Evolutionary conservation across 2,329 filamentous ascomycete genomes (phyloP).

Genomic region (Aspergillus ochraceoroseus): DNA sequence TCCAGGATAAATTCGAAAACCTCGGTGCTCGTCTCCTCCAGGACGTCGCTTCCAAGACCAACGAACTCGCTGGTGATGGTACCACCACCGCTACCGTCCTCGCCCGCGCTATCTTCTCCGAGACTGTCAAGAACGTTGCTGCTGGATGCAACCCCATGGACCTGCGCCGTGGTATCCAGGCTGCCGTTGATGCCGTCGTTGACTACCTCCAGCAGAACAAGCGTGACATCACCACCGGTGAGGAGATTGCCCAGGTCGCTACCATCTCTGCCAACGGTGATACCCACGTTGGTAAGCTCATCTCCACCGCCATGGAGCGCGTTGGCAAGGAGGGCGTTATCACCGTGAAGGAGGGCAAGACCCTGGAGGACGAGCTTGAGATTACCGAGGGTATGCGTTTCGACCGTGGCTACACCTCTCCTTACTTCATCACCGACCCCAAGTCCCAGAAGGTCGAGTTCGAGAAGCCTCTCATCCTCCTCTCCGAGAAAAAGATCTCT

Average conservation of each 20-base stretch:
- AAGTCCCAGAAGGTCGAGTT: conserved; percentile 99
- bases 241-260: conserved; percentile 94
- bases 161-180: conserved; percentile 91
- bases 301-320: conserved; percentile 99
- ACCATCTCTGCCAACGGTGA: conserved; percentile 98
- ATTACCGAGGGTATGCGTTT: conserved; percentile 99
- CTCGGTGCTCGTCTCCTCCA: conserved; percentile 93
- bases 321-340: conserved; percentile 99
- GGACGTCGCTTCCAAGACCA: conserved; percentile 98
- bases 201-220: conserved; percentile 93
- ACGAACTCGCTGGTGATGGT: conserved; percentile 97
- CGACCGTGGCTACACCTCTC: conserved; percentile 96
- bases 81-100: conserved; percentile 97
- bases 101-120: conserved; percentile 96
- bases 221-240: conserved; percentile 94
- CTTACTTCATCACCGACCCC: conserved; percentile 99
- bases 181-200: conserved; percentile 89
- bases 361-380: conserved; percentile 93
- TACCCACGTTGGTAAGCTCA: conserved; percentile 86
- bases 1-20: conserved; percentile 99
- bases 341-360: conserved; percentile 99
- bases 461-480: conserved; percentile 96
- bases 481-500: conserved; percentile 99
- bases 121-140: conserved; percentile 99
- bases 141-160: conserved; percentile 99